These are phyloP conservation scores for Plectosphaerella plurivora DNA, from an alignment of 2,329 filamentous ascomycete genomes.

Conservation along the genomic window DNA sequence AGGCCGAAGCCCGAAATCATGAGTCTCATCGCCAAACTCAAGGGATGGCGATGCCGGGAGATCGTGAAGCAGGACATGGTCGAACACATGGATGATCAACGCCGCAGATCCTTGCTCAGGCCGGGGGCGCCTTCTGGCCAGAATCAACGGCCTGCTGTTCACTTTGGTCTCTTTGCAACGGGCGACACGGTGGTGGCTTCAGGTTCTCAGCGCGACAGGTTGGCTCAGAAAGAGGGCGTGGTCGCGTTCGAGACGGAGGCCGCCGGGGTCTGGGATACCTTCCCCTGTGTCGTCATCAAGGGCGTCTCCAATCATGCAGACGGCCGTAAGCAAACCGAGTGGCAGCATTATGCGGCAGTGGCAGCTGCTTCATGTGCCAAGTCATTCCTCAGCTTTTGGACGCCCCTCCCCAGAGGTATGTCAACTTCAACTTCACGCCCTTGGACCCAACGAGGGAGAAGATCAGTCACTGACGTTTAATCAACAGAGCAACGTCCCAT, in stretches of 20 bases:
- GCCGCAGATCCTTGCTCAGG: background rate
- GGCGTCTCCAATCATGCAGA: constrained; percentile 31
- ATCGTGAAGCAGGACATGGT: too few species aligned
- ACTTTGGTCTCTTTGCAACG: constrained; percentile 32
- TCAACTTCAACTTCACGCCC: too few species aligned
- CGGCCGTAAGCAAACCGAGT: constrained; percentile 27
- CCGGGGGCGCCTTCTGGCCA: constrained; percentile 11
- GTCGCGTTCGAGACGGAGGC: constrained; percentile 31
- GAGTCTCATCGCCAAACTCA: too few species aligned
- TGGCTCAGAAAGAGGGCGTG: constrained; percentile 18
- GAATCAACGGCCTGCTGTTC: constrained; percentile 17
- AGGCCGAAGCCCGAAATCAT: too few species aligned
- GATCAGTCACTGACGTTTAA: too few species aligned
- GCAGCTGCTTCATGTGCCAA: constrained; percentile 20
- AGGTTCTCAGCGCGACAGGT: constrained; percentile 26
- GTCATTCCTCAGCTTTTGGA: background rate
- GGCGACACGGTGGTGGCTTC: constrained; percentile 35
- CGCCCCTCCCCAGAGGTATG: constrained; percentile 19
- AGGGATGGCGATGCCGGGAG: too few species aligned
- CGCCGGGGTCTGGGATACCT: constrained; percentile 23
- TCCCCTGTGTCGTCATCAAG: constrained; percentile 26
- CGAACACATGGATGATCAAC: too few species aligned
- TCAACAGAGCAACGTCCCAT: too few species aligned
- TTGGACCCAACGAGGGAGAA: too few species aligned
- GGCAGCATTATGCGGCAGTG: constrained; percentile 27